Percentiles rank a stretch among this genome's conserved stretches.
Conservation (phyloP, 208 protist genomes). For the Leishmania gerbilli region DNA sequence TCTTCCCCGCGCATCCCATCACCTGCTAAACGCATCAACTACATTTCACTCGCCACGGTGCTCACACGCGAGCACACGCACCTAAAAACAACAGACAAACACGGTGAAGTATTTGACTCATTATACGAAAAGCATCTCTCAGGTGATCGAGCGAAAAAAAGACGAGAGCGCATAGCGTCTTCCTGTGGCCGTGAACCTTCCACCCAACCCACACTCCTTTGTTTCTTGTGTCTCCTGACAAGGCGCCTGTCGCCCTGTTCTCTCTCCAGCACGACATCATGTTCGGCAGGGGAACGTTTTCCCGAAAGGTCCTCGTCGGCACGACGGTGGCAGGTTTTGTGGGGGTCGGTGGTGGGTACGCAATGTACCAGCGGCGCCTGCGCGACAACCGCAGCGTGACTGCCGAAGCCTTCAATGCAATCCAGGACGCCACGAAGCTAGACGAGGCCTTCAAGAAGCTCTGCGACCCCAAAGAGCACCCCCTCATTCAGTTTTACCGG, state of each 20-base stretch:
- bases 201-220: neutral
- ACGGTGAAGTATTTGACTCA: neutral
- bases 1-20: neutral
- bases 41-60: neutral
- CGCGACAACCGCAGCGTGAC: conserved; percentile 77
- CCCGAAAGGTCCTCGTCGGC: conserved; percentile 46
- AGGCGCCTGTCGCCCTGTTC: neutral
- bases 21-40: neutral
- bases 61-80: neutral
- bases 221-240: neutral
- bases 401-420: conserved; percentile 77
- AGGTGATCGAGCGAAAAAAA: neutral
- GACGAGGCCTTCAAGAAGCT: conserved; percentile 54
- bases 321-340: conserved; percentile 34
- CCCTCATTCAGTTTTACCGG: conserved; percentile 66
- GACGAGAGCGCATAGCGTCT: neutral
- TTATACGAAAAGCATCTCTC: neutral
- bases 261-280: conserved; percentile 19
- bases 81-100: neutral
- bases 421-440: conserved; percentile 62
- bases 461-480: conserved; percentile 38
- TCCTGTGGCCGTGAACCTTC: neutral
- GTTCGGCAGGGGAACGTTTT: conserved; percentile 52
- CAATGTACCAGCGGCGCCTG: conserved; percentile 76
- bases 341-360: conserved; percentile 57